Percentiles rank a stretch among this genome's conserved stretches.
Conservation (phyloP, 176 grass and related monocot genomes). For the Avena insularis region DNA sequence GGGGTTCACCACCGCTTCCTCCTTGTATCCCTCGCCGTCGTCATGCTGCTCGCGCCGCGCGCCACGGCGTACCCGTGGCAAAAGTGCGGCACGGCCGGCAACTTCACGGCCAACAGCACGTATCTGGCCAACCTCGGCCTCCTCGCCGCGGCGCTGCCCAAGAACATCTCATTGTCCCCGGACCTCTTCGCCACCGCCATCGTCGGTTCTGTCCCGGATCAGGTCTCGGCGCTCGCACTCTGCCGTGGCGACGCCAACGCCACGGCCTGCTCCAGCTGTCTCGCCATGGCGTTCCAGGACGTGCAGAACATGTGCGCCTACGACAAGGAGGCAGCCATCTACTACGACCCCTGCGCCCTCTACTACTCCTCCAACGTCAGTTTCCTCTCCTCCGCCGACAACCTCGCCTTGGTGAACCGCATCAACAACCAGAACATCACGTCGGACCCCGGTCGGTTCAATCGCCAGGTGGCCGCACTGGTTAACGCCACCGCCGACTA, state of each 20-base stretch:
- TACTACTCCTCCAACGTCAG: constrained; percentile 45
- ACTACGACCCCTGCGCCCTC: constrained; percentile 44
- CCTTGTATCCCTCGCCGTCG: background rate
- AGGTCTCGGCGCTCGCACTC: constrained; percentile 35
- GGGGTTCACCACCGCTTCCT: background rate
- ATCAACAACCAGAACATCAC: constrained; percentile 7
- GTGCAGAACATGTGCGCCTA: constrained; percentile 34
- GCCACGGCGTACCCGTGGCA: constrained; percentile 11
- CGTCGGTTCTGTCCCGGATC: constrained; percentile 25
- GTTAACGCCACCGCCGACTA: constrained; percentile 40
- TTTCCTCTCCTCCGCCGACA: constrained; percentile 24
- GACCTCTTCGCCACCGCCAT: constrained; percentile 36
- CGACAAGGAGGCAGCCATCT: constrained; percentile 49
- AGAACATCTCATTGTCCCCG: constrained; percentile 10
- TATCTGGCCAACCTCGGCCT: constrained; percentile 57
- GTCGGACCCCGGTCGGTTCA: background rate
- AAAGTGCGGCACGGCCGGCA: constrained; percentile 21
- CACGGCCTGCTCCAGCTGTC: constrained; percentile 23
- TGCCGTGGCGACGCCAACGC: constrained; percentile 50
- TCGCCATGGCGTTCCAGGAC: constrained; percentile 34
- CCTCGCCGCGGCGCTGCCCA: constrained; percentile 33
- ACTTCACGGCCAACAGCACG: constrained; percentile 45
- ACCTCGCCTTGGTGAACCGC: background rate
- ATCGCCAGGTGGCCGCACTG: constrained; percentile 24
- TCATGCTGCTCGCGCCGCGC: background rate